phyloP scores from a whole-genome alignment of 1,284 basidiomycete genomes.

The Ganoderma resinaceum region DNA sequence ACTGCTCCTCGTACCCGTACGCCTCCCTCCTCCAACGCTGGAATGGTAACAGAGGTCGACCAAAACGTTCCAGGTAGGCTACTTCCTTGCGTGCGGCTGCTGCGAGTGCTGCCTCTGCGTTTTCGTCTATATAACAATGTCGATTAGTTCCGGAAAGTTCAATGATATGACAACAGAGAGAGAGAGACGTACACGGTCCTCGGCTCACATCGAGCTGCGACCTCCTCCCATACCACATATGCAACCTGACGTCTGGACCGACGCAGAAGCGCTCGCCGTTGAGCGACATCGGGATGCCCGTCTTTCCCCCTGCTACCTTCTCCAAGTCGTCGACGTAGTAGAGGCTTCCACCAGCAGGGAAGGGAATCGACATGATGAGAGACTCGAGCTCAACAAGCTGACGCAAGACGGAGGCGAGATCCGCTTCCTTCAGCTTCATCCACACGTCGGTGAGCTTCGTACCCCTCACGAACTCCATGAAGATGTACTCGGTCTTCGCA shows the following conservation, averaged over 20 bases:
- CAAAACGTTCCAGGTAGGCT: constrained; percentile 56
- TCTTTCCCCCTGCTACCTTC: constrained; percentile 40
- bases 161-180: constrained; percentile 21
- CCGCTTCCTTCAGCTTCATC: constrained; percentile 46
- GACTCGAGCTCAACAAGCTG: constrained; percentile 57
- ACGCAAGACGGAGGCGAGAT: constrained; percentile 50
- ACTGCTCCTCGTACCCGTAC: constrained; percentile 60
- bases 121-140: constrained; percentile 46
- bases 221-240: constrained; percentile 56
- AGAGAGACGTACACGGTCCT: constrained; percentile 56
- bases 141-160: constrained; percentile 39
- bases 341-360: constrained; percentile 59
- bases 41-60: constrained; percentile 55
- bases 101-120: constrained; percentile 51
- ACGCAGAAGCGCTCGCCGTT: constrained; percentile 49
- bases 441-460: constrained; percentile 54
- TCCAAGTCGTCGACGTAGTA: constrained; percentile 54
- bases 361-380: constrained; percentile 55
- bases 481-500: constrained; percentile 58
- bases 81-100: constrained; percentile 54
- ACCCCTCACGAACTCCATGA: constrained; percentile 58
- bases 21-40: constrained; percentile 50
- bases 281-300: constrained; percentile 45
- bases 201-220: constrained; percentile 53
- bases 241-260: constrained; percentile 52